Percentiles rank a stretch among this genome's conserved stretches.
Conservation (phyloP, 2,329 filamentous ascomycete genomes). For the Talaromyces albobiverticillius region DNA sequence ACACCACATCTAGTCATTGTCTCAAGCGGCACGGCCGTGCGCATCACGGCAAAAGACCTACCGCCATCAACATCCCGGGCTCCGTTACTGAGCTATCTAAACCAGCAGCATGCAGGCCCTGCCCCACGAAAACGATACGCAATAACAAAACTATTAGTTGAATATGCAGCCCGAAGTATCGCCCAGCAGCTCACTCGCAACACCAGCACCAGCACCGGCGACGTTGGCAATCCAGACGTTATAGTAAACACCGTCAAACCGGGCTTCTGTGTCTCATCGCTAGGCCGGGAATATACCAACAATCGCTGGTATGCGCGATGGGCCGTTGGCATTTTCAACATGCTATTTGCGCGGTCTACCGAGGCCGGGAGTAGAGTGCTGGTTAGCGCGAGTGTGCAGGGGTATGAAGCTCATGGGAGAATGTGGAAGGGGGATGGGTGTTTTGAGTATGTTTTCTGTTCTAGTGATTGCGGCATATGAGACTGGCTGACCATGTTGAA, state of each 20-base stretch:
- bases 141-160: constrained; percentile 42
- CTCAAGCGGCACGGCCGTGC: constrained; percentile 41
- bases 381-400: constrained; percentile 41
- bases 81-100: constrained; percentile 34
- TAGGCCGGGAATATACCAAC: constrained; percentile 38
- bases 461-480: neutral
- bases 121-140: constrained; percentile 32
- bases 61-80: constrained; percentile 21
- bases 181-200: constrained; percentile 27
- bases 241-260: constrained; percentile 47
- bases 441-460: constrained; percentile 26
- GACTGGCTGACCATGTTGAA: neutral
- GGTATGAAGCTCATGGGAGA: constrained; percentile 40
- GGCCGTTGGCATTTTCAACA: constrained; percentile 32
- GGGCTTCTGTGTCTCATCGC: constrained; percentile 41
- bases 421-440: constrained; percentile 14
- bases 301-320: constrained; percentile 31
- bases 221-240: constrained; percentile 36
- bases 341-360: constrained; percentile 40
- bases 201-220: constrained; percentile 19
- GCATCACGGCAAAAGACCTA: constrained; percentile 30
- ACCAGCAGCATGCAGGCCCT: constrained; percentile 27
- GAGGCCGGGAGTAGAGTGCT: constrained; percentile 45
- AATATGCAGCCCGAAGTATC: constrained; percentile 41
- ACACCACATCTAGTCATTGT: constrained; percentile 45